Conservation (phyloP, 805 yeast genomes). For the Kodamaea restingae region DNA sequence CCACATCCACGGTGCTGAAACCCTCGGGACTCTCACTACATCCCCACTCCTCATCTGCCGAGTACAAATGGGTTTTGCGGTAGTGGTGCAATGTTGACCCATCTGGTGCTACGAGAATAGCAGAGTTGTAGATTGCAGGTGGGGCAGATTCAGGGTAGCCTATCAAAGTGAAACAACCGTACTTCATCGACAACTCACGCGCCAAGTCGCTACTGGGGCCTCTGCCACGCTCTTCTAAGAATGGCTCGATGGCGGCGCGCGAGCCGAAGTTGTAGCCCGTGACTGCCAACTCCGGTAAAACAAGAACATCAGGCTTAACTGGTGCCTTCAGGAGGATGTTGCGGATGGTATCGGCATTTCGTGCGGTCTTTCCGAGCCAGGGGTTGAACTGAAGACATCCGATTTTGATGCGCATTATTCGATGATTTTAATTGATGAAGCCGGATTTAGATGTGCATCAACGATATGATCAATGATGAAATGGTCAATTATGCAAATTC, state of each 20-base stretch:
- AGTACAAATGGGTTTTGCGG: conserved; percentile 71
- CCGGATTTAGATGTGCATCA: too few species aligned
- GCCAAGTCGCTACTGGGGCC: conserved; percentile 58
- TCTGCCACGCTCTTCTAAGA: conserved; percentile 37
- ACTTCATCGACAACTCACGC: conserved; percentile 42
- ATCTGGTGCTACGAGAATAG: conserved; percentile 53
- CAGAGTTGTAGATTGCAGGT: conserved; percentile 57
- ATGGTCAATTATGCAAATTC: too few species aligned
- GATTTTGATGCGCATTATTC: conserved; percentile 33
- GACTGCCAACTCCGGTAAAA: conserved; percentile 79
- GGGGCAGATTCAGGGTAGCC: conserved; percentile 70
- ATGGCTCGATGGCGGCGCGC: conserved; percentile 50
- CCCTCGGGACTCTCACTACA: conserved; percentile 61
- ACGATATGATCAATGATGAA: too few species aligned
- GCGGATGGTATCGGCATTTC: conserved; percentile 50
- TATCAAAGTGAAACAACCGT: conserved; percentile 62
- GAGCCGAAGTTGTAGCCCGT: conserved; percentile 74
- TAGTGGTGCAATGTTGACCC: conserved; percentile 65
- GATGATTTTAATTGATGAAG: too few species aligned
- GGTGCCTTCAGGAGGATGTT: conserved; percentile 21
- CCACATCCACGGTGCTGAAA: conserved; percentile 49
- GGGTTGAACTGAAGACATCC: conserved; percentile 72
- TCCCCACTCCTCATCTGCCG: conserved; percentile 80
- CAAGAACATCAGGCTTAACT: conserved; percentile 52
- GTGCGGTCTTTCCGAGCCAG: conserved; percentile 52